Base-by-base conservation (phyloP, 1,284 basidiomycete species). In the Xerocomus minutiporus region DNA sequence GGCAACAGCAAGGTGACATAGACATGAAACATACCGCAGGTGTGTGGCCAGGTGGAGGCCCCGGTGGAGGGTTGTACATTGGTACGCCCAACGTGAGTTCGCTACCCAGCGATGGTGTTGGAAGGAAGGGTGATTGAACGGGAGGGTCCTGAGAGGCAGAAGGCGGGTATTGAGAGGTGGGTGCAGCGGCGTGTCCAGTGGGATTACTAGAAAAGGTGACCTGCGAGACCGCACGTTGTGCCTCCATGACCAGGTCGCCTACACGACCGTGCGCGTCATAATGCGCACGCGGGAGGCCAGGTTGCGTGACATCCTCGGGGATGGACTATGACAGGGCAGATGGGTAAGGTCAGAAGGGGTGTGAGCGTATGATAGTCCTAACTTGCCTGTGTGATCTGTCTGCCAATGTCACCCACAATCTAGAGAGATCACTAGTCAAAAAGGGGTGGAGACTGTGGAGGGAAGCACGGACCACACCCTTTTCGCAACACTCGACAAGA, bases 371-470 rank as follows among this genome's bases (percentile, higher is more conserved):
- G 23, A 36, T 20, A 43, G 32, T 46, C 8, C 50, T n/a, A 20
- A 71, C 79, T 57, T 65, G 82, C 86, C 55, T 86, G 78, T 45
- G 91, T 78, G 20, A 95, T 73, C 11, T 86, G 78, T 67, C 89
- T 92, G 8, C 92, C 93, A 42, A 85, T 78, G 59, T 94, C 88
- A 28, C 86, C 91, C 35, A 86, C 79, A 60, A 96, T 89, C 82
- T 92, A 66, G n/a, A 50, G 17, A 43, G 7, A 8, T 43, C 55
- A 35, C 15, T 44, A 11, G 25, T 53, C 45, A 55, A 53, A 6
- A 42, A 39, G 5, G 36, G 34, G 53, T 20, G 23, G 34, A 31
- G 8, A 25, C 36, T 13, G 11, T 2, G 17, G n/a, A 75, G 77
- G 52, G 17, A 45, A 55, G 83, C 13, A 59, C 64, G 41, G 7